Conservation (phyloP, 164 flowering plant species). For the Magnolia changhungtana region DNA sequence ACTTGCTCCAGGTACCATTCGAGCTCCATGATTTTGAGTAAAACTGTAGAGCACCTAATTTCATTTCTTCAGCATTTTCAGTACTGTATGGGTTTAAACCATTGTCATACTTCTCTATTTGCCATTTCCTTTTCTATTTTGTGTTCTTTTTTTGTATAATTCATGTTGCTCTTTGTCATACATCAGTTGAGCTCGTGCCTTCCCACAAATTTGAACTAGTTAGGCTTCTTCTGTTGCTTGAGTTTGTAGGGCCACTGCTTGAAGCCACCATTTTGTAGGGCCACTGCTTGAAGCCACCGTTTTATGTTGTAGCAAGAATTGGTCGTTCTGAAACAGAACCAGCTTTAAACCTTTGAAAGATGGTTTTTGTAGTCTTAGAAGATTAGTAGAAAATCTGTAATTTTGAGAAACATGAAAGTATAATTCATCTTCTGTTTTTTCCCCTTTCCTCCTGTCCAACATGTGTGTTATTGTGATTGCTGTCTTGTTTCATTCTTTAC, state of each 20-base stretch:
- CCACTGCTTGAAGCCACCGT: no score
- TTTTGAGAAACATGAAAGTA: no score
- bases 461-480: no score
- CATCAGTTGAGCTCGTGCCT: background rate
- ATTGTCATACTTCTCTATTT: background rate
- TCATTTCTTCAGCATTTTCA: background rate
- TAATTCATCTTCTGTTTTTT: no score
- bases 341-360: conserved; percentile 3
- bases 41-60: background rate
- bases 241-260: background rate
- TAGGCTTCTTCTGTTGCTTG: background rate
- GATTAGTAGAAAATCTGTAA: no score
- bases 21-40: background rate
- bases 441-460: no score
- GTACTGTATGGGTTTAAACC: background rate
- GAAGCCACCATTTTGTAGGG: no score
- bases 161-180: background rate
- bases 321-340: background rate
- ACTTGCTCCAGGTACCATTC: conserved; percentile 49
- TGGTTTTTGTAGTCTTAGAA: no score
- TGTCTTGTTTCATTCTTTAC: no score
- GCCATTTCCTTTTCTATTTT: background rate
- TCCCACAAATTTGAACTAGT: background rate
- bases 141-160: background rate
- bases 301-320: conserved; percentile 1